Evolutionary conservation across 2,329 filamentous ascomycete genomes (phyloP), one percentile per base, ranked within the genome.

Genomic region (Coniella vitis): DNA sequence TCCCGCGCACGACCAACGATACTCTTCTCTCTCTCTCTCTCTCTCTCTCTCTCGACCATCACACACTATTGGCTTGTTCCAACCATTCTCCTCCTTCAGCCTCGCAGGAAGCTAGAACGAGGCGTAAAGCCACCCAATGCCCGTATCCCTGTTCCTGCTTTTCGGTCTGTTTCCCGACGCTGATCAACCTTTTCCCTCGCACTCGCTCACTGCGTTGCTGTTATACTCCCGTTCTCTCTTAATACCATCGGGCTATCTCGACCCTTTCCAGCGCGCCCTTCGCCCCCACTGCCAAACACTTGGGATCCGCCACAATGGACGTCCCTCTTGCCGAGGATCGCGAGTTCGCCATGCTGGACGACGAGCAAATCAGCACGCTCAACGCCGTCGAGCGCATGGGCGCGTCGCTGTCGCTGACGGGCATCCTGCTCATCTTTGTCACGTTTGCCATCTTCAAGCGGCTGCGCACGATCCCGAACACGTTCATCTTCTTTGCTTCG

Each of bases 401-500:
- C 29, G 77, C 77, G 9, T 69, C 69, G 13, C 56, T 81, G 50
- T 80, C 76, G 19, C 59, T 81, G 47, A 55, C 73, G 5, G 71
- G 73, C 2, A 72, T 81, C 10, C 48, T 72, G 20, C 61, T 73
- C 25, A 75, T 81, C 48, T 73, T 81, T 52, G 37, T 76, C 51
- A 72, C 76, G 12, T 82, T 75, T 51, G 67, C 63, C 12, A 43
- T 71, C 1, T 75, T 74, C 43, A 77, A 72, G 45, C 65, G 73
- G 2, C 67, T 79, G 16, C 74, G 78, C 13, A 79, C 77, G 17
- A 74, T 82, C 0, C 77, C 78, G 14, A 81, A 81, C 57, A 78
- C 76, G 1, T 82, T 82, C 54, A 81, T 82, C 44, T 68, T 81
- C 20, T 81, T 80, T 56, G 78, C 78, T 5, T 81, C 77, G 17